Base-by-base conservation (phyloP, 2,329 filamentous ascomycete genomes). In the Aspergillus tubingensis region DNA sequence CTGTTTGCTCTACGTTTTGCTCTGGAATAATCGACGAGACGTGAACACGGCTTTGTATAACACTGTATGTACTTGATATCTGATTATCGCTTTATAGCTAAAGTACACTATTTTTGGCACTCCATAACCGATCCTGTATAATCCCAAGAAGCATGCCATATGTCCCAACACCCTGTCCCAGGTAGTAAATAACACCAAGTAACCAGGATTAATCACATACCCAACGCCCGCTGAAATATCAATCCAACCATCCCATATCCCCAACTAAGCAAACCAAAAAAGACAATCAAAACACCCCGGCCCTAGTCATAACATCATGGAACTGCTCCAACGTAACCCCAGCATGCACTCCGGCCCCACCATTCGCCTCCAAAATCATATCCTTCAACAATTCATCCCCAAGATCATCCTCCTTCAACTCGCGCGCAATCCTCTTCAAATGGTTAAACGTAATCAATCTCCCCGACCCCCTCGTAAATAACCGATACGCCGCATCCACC, bases 281-380 rank as follows among this genome's bases (percentile, higher is more conserved):
- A 5, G 5, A 32, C 30, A 13, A 36, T 61, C 86, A 87, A 84
- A 94, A 94, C 39, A 93, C 88, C 1, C 92, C 92, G 5, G 92
- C 93, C 68, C 90, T 83, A 65, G 83, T 85, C 92, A 96, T 94
- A 5, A 96, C 91, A 57, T 86, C 86, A 76, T 92, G 89, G 77
- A 96, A 96, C 71, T 97, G 91, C 55, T 90, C 88, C 71, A 88
- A 81, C 43, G 82, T 86, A 8, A 96, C 94, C 7, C 90, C 91
- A 59, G 81, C 84, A 39, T 82, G 85, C 10, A 90, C 84, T 15
- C 90, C 88, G 3, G 84, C 86, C 1, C 91, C 92, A 2, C 91
- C 91, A 76, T 96, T 97, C 52, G 94, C 95, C 81, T 98, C 94
- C 52, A 92, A 80, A 60, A 99, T 89, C 95, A 99, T 99, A 80